Evolutionary conservation across 306 rosid species (phyloP).

Genomic region (Ziziphus jujuba): DNA sequence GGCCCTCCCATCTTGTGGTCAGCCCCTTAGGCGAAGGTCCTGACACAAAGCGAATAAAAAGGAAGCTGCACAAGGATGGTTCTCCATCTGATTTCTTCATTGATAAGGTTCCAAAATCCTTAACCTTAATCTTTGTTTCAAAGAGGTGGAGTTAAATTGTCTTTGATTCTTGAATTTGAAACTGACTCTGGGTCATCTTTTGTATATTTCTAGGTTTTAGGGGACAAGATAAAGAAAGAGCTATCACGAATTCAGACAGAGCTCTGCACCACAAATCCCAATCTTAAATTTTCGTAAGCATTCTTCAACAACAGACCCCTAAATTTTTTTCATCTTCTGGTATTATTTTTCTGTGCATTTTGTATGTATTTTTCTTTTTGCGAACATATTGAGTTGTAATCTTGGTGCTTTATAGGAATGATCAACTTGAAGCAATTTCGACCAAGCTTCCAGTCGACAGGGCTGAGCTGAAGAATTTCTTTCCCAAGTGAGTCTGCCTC

Average conservation of each 20-base stretch:
- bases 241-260: conserved; percentile 75
- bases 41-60: conserved; percentile 57
- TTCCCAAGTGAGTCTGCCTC: conserved; percentile 45
- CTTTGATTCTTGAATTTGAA: conserved; percentile 7
- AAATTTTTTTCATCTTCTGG: neutral
- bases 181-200: conserved; percentile 2
- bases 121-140: neutral
- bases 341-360: neutral
- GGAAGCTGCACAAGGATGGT: conserved; percentile 68
- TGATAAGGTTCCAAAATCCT: conserved; percentile 62
- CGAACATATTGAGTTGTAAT: neutral
- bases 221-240: conserved; percentile 74
- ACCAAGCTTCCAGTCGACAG: conserved; percentile 59
- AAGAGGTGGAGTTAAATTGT: neutral
- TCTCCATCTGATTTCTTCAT: conserved; percentile 79
- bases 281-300: conserved; percentile 66
- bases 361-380: neutral
- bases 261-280: conserved; percentile 70
- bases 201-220: conserved; percentile 54
- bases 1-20: conserved; percentile 28
- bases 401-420: conserved; percentile 31
- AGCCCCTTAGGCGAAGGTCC: conserved; percentile 61
- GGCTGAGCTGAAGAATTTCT: conserved; percentile 51
- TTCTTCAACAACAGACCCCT: neutral
- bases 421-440: conserved; percentile 60